These are phyloP conservation scores for Wickerhamomyces queroliae DNA, from an alignment of 805 yeast genomes.

Conservation along the genomic window DNA sequence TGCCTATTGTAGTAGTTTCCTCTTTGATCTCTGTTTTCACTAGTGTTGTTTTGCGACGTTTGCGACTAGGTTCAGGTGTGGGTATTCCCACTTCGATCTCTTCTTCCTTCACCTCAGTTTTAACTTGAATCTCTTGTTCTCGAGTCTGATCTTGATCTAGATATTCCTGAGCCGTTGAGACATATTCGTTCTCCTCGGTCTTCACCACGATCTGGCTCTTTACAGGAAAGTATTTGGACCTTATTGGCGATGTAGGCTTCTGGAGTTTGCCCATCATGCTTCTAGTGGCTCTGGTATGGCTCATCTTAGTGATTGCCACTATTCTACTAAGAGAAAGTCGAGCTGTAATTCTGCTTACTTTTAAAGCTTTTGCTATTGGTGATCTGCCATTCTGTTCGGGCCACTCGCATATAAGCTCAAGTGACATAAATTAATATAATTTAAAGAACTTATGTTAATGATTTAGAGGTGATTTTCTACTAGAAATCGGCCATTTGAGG, in stretches of 20 bases:
- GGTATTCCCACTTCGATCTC: constrained; percentile 1
- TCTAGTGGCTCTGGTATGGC: not conserved
- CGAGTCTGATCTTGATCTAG: too few species aligned
- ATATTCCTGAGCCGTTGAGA: too few species aligned
- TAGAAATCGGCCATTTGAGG: too few species aligned
- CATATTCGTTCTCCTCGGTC: not conserved
- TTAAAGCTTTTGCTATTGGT: too few species aligned
- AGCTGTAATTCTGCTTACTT: too few species aligned
- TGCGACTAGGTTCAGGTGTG: constrained; percentile 5
- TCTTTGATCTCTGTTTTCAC: not conserved
- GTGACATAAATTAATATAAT: too few species aligned
- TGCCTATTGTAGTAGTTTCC: not conserved
- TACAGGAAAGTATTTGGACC: not conserved
- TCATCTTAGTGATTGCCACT: not conserved
- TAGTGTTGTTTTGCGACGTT: constrained; percentile 4
- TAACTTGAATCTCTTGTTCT: not conserved
- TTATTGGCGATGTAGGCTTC: not conserved
- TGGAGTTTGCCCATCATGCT: not conserved
- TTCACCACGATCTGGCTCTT: not conserved
- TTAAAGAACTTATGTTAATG: too few species aligned
- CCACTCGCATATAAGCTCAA: too few species aligned
- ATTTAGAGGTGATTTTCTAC: too few species aligned
- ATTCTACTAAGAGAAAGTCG: too few species aligned
- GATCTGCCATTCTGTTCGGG: too few species aligned
- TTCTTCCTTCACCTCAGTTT: constrained; percentile 5